Evolutionary conservation across 768 basidiomycete species (phyloP).

Genomic region (Strobilomyces confusus): DNA sequence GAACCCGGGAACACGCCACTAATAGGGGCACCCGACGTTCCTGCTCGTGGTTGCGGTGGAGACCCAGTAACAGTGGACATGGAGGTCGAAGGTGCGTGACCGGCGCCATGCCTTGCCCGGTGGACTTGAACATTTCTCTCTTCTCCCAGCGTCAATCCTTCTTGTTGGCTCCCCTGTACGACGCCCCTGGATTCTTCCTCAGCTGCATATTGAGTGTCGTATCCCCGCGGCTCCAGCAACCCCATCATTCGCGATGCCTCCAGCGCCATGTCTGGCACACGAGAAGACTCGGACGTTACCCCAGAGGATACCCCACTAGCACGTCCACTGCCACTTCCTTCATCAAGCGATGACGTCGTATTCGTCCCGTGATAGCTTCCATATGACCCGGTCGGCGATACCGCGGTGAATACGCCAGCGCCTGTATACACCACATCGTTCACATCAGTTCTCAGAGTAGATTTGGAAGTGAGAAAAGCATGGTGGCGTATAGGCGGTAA

Average conservation of each 20-base stretch:
- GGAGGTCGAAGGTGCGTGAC: constrained; percentile 24
- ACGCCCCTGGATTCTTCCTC: not conserved
- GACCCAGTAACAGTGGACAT: constrained; percentile 24
- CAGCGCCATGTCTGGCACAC: not conserved
- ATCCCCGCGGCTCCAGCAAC: not conserved
- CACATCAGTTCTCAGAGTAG: constrained; percentile 9
- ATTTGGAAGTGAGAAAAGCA: not conserved
- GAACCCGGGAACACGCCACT: not conserved
- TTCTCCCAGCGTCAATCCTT: not conserved
- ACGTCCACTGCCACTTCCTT: constrained; percentile 6
- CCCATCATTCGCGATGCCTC: not conserved
- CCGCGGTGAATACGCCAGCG: constrained; percentile 11
- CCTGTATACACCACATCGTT: constrained; percentile 10
- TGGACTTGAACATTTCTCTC: not conserved
- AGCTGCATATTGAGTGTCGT: not conserved
- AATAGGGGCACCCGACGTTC: not conserved
- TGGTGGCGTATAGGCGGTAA: not conserved
- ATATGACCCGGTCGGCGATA: constrained; percentile 24
- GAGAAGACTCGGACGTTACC: constrained; percentile 12
- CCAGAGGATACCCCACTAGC: constrained; percentile 15
- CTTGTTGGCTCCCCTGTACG: not conserved
- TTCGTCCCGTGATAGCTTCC: constrained; percentile 20
- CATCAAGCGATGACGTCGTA: constrained; percentile 20
- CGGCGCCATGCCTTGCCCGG: not conserved
- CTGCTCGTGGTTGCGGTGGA: constrained; percentile 8